Conservation (phyloP, 176 grass and related monocot species). For the Aechmea fasciata region DNA sequence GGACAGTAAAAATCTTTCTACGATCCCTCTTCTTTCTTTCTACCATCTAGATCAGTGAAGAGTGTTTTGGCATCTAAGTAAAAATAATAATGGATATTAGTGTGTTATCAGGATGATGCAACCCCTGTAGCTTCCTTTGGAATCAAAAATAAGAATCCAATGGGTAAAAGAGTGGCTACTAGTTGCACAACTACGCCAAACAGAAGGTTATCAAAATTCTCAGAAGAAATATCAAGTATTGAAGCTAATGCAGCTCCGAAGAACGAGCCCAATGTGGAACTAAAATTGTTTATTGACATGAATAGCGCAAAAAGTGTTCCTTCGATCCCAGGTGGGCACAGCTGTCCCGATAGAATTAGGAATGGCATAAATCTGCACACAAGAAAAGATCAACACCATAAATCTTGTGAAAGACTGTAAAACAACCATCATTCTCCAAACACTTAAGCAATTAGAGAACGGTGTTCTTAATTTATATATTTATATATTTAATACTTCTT, state of each 20-base stretch:
- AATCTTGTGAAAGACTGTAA: neutral
- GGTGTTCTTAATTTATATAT: no score
- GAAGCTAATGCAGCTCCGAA: constrained; percentile 51
- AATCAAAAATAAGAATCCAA: constrained; percentile 58
- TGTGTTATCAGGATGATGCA: constrained; percentile 16
- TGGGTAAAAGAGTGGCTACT: constrained; percentile 37
- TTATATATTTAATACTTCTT: no score
- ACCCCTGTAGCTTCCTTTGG: constrained; percentile 56
- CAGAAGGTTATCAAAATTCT: constrained; percentile 51
- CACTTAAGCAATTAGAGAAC: no score
- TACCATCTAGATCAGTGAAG: neutral
- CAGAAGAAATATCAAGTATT: constrained; percentile 39
- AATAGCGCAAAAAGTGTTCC: constrained; percentile 72
- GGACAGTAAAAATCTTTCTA: neutral
- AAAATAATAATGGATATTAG: neutral
- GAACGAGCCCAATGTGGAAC: constrained; percentile 59
- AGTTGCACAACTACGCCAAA: constrained; percentile 38
- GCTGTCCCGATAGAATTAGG: constrained; percentile 57
- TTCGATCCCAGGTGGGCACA: constrained; percentile 76
- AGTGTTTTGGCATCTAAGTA: neutral
- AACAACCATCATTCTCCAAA: no score
- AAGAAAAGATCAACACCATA: constrained; percentile 19
- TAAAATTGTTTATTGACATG: constrained; percentile 75
- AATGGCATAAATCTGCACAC: constrained; percentile 70
- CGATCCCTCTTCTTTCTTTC: neutral